Evolutionary conservation across 305 asterid species (phyloP).

Genomic region (Ilex paraguariensis): DNA sequence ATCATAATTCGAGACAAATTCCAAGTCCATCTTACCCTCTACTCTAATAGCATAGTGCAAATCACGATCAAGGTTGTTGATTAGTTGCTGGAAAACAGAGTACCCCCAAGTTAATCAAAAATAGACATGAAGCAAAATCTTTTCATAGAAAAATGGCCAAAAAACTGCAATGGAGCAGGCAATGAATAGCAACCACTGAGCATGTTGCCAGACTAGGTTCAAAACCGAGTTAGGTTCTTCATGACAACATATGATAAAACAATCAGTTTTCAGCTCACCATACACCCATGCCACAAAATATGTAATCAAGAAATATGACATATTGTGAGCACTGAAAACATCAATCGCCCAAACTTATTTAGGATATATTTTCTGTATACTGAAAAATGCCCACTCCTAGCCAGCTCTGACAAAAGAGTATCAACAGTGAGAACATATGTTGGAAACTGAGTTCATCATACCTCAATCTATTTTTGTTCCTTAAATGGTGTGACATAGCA

Average conservation of each 20-base stretch:
- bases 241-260: not conserved
- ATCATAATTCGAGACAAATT: constrained; percentile 70
- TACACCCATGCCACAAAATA: not conserved
- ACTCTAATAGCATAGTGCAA: constrained; percentile 91
- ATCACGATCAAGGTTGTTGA: constrained; percentile 95
- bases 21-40: constrained; percentile 90
- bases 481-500: no score
- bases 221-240: not conserved
- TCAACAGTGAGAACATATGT: no score
- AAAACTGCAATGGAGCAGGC: no score
- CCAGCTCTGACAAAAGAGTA: no score
- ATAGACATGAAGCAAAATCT: not conserved
- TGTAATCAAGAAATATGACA: not conserved
- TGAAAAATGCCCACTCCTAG: no score
- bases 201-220: not conserved
- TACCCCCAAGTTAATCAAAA: not conserved
- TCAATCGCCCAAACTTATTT: not conserved
- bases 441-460: no score
- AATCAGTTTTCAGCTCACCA: not conserved
- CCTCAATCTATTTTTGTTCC: no score
- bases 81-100: constrained; percentile 47
- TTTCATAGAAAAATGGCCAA: no score
- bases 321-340: not conserved
- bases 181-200: not conserved
- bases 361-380: not conserved